These are phyloP conservation scores for Lyophyllum semitale DNA, from an alignment of 768 basidiomycete species.

Conservation along the genomic window DNA sequence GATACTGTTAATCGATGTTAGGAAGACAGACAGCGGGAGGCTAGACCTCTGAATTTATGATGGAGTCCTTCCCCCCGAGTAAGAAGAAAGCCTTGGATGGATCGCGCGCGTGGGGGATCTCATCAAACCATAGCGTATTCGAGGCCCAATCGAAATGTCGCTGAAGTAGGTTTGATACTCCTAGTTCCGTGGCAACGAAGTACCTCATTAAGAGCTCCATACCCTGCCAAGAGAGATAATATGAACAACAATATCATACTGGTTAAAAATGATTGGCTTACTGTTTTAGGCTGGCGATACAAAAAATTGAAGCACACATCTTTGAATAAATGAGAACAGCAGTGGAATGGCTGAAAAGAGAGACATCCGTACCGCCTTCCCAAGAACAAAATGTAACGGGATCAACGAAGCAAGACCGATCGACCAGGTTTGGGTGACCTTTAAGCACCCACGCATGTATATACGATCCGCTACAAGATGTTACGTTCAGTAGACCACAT, in stretches of 20 bases:
- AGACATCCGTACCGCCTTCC: conserved; percentile 75
- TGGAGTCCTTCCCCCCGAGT: conserved; percentile 81
- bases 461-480: conserved; percentile 64
- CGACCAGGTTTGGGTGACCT: conserved; percentile 64
- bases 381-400: conserved; percentile 90
- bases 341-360: background rate
- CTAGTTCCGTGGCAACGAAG: conserved; percentile 86
- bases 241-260: conserved; percentile 1
- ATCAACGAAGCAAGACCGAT: conserved; percentile 87
- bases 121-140: conserved; percentile 89
- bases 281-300: conserved; percentile 68
- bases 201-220: conserved; percentile 83
- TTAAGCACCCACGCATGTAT: conserved; percentile 91
- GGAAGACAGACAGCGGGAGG: background rate
- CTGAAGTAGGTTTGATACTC: conserved; percentile 82
- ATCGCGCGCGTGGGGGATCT: conserved; percentile 80
- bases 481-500: background rate
- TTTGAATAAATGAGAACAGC: conserved; percentile 23
- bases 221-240: conserved; percentile 45
- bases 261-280: conserved; percentile 43
- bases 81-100: conserved; percentile 68
- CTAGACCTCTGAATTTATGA: conserved; percentile 71
- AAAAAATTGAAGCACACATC: conserved; percentile 93
- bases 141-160: conserved; percentile 85
- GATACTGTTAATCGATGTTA: background rate